Evolutionary conservation across 495 filamentous ascomycete genomes (phyloP).

Genomic region (Recurvomyces mirabilis): DNA sequence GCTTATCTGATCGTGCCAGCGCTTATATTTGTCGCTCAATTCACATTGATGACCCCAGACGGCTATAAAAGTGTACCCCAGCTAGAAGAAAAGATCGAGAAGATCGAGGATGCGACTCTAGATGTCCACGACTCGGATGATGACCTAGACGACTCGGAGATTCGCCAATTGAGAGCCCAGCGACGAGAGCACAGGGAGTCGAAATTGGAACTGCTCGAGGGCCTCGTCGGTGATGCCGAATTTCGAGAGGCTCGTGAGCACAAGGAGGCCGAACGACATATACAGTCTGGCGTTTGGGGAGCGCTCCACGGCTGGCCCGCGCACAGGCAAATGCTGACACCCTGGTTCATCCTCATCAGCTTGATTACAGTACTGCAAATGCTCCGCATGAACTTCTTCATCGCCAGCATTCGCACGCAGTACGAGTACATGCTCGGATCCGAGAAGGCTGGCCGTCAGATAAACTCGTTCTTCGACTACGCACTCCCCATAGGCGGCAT

Average conservation of each 20-base stretch:
- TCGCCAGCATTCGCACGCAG: slow-evolving; percentile 77
- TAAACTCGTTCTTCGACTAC: slow-evolving; percentile 84
- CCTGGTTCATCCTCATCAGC: slow-evolving; percentile 83
- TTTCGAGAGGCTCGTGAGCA: slow-evolving; percentile 43
- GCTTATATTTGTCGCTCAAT: slow-evolving; percentile 55
- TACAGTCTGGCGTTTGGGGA: slow-evolving; percentile 77
- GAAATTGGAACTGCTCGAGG: slow-evolving; percentile 62
- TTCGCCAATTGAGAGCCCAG: slow-evolving; percentile 35
- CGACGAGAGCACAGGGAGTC: slow-evolving; percentile 53
- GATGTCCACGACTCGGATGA: slow-evolving; percentile 38
- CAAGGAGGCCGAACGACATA: slow-evolving; percentile 48
- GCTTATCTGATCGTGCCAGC: slow-evolving; percentile 64
- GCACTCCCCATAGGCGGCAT: slow-evolving; percentile 81
- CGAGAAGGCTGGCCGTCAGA: slow-evolving; percentile 42
- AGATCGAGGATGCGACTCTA: slow-evolving; percentile 42
- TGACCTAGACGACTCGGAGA: slow-evolving; percentile 26
- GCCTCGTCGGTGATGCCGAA: slow-evolving; percentile 53
- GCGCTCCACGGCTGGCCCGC: slow-evolving; percentile 69
- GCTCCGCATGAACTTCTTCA: slow-evolving; percentile 95
- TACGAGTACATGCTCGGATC: slow-evolving; percentile 66
- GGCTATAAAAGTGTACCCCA: slow-evolving; percentile 88
- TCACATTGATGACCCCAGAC: slow-evolving; percentile 62
- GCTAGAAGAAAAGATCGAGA: slow-evolving; percentile 61
- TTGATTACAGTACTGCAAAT: slow-evolving; percentile 83
- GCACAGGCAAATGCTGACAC: slow-evolving; percentile 60